Evolutionary conservation across 169 alveolate species (phyloP), one percentile per base, ranked within the genome.

Genomic region (Perkinsus marinus): DNA sequence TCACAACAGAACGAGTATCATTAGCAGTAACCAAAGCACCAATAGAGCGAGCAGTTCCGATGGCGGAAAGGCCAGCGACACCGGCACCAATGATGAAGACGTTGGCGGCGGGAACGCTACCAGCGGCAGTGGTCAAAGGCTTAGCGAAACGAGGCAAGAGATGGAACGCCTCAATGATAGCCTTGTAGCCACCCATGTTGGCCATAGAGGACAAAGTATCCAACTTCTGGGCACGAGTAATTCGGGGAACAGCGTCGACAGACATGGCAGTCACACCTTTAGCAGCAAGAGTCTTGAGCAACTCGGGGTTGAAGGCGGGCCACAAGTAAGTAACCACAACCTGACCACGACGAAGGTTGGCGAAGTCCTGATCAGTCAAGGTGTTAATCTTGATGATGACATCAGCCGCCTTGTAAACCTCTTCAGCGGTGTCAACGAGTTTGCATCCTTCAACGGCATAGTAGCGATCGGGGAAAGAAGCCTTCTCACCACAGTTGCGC

Each of bases 31-130:
- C 99, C 90, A 95, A 94, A 17, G 98, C 98, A 43, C 98, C 98
- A 91, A 97, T 93, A 41, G 95, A 94, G 91, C 94, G 94, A 36
- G 98, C 98, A 43, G 98, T 97, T 30, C 98, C 98, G 92, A 97
- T 97, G 13, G 99, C 99, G 89, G 97, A 97, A 39, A 98, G 96
- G 13, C 99, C 99, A 10, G 99, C 99, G 26, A 98, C 99, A 38
- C 99, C 99, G 39, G 98, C 99, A 69, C 99, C 99, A 89, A 98
- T 95, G 46, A 98, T 97, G 91, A 98, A 93, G 57, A 98, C 99
- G 91, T 95, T 96, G 38, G 99, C 98, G 17, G 99, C 98, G 92
- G 95, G 98, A 89, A 96, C 95, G 92, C 95, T 96, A 46, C 99
- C 99, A 22, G 99, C 98, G 68, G 99, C 99, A 37, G 99, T 97